Evolutionary conservation across 2,329 filamentous ascomycete genomes (phyloP).

Genomic region (Colletotrichum paranaense): DNA sequence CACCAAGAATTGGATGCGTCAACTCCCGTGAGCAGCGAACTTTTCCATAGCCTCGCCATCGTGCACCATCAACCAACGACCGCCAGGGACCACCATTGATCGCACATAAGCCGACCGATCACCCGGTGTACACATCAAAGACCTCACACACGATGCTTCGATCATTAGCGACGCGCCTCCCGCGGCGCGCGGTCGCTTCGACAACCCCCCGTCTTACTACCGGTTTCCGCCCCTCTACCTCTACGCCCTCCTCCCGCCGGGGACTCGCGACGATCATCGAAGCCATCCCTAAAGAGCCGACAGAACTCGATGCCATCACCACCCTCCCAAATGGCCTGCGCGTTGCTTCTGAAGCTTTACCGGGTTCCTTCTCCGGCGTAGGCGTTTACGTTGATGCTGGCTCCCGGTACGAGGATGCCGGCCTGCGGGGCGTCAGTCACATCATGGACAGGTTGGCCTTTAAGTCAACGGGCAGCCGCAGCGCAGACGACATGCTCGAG

Average conservation of each 20-base stretch:
- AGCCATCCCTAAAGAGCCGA: constrained; percentile 69
- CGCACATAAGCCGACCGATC: background rate
- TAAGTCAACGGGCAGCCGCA: constrained; percentile 81
- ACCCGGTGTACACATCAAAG: background rate
- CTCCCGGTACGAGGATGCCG: constrained; percentile 90
- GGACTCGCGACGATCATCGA: constrained; percentile 34
- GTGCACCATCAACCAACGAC: constrained; percentile 6
- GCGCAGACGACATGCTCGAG: constrained; percentile 88
- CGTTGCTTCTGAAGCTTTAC: constrained; percentile 93
- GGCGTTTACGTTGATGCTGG: constrained; percentile 97
- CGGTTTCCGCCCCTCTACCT: constrained; percentile 7
- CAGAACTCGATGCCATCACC: constrained; percentile 88
- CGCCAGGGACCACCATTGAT: constrained; percentile 13
- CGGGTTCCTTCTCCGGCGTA: constrained; percentile 93
- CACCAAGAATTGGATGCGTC: constrained; percentile 9
- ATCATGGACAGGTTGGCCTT: constrained; percentile 97
- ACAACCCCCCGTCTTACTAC: constrained; percentile 10
- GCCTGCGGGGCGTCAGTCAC: constrained; percentile 90
- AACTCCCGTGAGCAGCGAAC: constrained; percentile 19
- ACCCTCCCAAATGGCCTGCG: constrained; percentile 92
- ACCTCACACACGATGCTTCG: constrained; percentile 26
- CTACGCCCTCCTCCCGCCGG: constrained; percentile 2
- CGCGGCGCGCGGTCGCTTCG: constrained; percentile 21
- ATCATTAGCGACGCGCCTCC: constrained; percentile 36
- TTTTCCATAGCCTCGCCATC: constrained; percentile 22